phyloP scores from a whole-genome alignment of 768 basidiomycete genomes.

The Mycena galericulata region DNA sequence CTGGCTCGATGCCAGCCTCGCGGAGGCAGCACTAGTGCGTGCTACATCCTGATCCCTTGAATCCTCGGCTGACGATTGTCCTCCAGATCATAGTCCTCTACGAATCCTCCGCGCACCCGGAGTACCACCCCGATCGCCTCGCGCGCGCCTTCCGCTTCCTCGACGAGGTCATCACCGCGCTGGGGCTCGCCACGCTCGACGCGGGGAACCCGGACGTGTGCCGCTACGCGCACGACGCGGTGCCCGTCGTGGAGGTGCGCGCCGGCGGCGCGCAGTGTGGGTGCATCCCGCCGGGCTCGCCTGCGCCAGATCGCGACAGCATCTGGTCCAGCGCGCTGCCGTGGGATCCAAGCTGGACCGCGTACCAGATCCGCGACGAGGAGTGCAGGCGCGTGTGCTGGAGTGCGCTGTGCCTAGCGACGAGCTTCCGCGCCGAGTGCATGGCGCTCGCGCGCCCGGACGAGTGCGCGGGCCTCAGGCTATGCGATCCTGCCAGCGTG shows the following conservation, averaged over 20 bases:
- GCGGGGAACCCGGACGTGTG: constrained; percentile 55
- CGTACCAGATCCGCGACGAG: constrained; percentile 57
- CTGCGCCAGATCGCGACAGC: constrained; percentile 44
- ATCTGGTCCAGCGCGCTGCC: constrained; percentile 54
- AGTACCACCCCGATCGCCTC: constrained; percentile 56
- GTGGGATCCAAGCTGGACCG: constrained; percentile 58
- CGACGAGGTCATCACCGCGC: constrained; percentile 59
- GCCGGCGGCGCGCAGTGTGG: constrained; percentile 45
- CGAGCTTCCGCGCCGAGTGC: constrained; percentile 46
- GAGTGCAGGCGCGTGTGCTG: constrained; percentile 65
- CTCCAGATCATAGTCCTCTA: constrained; percentile 62
- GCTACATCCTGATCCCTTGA: neutral
- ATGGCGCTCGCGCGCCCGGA: constrained; percentile 58
- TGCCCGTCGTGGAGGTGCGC: constrained; percentile 34
- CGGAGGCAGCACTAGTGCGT: constrained; percentile 65
- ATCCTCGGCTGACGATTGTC: neutral
- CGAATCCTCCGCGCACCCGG: constrained; percentile 65
- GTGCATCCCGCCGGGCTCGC: constrained; percentile 47
- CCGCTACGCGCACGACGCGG: constrained; percentile 49
- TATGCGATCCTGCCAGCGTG: constrained; percentile 48
- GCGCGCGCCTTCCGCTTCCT: constrained; percentile 55
- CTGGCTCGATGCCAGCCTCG: constrained; percentile 59
- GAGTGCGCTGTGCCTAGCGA: constrained; percentile 55
- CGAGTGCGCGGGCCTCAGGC: constrained; percentile 51
- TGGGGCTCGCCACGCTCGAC: constrained; percentile 58